phyloP scores from a whole-genome alignment of 108 stramenopile genomes.

The Chaetoceros tenuissimus region DNA sequence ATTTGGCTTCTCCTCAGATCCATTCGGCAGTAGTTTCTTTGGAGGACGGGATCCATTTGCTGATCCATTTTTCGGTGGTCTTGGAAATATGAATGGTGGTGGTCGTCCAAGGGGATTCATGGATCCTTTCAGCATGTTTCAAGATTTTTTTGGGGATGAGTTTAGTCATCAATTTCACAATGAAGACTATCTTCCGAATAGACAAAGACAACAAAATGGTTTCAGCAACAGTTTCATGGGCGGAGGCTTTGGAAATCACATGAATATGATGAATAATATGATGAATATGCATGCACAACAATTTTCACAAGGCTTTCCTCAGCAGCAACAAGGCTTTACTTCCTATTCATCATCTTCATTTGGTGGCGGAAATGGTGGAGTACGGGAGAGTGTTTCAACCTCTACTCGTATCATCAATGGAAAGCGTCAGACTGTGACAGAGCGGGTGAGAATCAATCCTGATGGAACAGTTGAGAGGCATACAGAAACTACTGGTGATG shows the following conservation, averaged over 20 bases:
- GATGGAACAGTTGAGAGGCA: slow-evolving; percentile 74
- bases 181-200: neutral
- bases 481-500: slow-evolving; percentile 32
- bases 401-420: slow-evolving; percentile 74
- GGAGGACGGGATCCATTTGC: slow-evolving; percentile 12
- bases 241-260: slow-evolving; percentile 1
- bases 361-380: slow-evolving; percentile 15
- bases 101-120: slow-evolving; percentile 16
- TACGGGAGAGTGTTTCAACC: slow-evolving; percentile 19
- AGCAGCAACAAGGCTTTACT: slow-evolving; percentile 5
- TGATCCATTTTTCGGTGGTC: slow-evolving; percentile 22
- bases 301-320: neutral
- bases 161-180: neutral
- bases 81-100: slow-evolving; percentile 7
- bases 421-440: slow-evolving; percentile 61
- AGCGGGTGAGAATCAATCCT: slow-evolving; percentile 49
- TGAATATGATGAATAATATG: slow-evolving; percentile 2
- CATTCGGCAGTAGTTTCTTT: slow-evolving; percentile 11
- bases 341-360: slow-evolving; percentile 22
- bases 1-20: neutral
- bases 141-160: slow-evolving; percentile 32
- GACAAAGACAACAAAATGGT: neutral
- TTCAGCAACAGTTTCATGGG: neutral
- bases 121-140: slow-evolving; percentile 38
- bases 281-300: neutral